phyloP scores from a whole-genome alignment of 2,329 filamentous ascomycete species.

The Hypoxylon rubiginosum region DNA sequence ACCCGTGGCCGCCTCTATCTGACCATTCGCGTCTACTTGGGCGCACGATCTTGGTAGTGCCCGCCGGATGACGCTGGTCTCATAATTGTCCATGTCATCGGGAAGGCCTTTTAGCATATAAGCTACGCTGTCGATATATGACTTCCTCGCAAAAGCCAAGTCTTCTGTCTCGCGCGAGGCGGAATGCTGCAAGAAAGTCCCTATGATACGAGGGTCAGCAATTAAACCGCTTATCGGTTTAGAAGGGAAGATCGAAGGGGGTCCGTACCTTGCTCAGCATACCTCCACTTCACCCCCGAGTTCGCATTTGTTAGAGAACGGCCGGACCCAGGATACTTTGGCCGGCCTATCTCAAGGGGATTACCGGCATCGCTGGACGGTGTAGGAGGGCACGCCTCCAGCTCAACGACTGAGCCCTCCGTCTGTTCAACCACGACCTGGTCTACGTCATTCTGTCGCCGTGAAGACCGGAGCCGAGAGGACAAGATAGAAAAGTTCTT shows the following conservation, averaged over 20 bases:
- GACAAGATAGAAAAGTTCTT: conserved; percentile 53
- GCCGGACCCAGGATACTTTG: conserved; percentile 8
- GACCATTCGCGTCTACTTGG: conserved; percentile 11
- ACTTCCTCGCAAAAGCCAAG: conserved; percentile 66
- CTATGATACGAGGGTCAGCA: conserved; percentile 30
- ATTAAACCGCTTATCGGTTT: neutral
- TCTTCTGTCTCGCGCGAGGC: conserved; percentile 55
- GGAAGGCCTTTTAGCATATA: conserved; percentile 76
- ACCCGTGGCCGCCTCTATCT: conserved; percentile 8
- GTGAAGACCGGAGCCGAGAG: conserved; percentile 40
- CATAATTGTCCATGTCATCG: conserved; percentile 66
- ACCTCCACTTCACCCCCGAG: conserved; percentile 47
- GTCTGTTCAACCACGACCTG: conserved; percentile 30
- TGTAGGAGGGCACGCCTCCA: conserved; percentile 21
- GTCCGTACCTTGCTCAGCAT: conserved; percentile 50
- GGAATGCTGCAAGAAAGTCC: conserved; percentile 44
- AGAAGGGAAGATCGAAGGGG: neutral
- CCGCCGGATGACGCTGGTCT: conserved; percentile 64
- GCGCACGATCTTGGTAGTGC: conserved; percentile 60
- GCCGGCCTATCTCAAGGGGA: conserved; percentile 15
- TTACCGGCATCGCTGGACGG: conserved; percentile 7
- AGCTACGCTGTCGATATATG: conserved; percentile 73
- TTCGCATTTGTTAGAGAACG: conserved; percentile 1
- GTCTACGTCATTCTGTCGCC: conserved; percentile 28
- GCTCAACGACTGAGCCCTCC: conserved; percentile 29